Conservation (phyloP, 176 grass and related monocot genomes). For the Themeda triandra region DNA sequence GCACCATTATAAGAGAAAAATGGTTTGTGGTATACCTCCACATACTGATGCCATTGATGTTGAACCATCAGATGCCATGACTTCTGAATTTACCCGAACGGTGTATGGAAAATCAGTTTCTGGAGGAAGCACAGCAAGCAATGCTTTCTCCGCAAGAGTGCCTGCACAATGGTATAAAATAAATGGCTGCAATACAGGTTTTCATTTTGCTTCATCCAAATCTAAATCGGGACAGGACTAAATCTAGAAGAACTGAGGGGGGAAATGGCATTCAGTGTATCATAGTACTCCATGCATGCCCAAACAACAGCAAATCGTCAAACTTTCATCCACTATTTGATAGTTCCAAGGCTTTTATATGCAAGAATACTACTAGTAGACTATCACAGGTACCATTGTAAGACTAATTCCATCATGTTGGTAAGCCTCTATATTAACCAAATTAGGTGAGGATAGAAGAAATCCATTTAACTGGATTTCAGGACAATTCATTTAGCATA, state of each 20-base stretch:
- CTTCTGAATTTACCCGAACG: conserved; percentile 96
- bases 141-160: conserved; percentile 92
- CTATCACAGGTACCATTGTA: background rate
- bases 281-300: background rate
- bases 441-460: background rate
- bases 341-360: background rate
- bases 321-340: background rate
- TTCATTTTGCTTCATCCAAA: conserved; percentile 2
- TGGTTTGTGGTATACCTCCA: conserved; percentile 53
- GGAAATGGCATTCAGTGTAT: background rate
- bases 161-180: conserved; percentile 50
- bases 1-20: background rate
- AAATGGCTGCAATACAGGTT: background rate
- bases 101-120: conserved; percentile 93
- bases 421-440: background rate
- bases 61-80: conserved; percentile 96
- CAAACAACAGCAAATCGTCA: background rate
- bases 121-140: conserved; percentile 92
- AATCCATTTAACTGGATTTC: background rate
- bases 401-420: background rate
- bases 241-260: conserved; percentile 3
- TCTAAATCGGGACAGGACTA: background rate
- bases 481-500: conserved; percentile 2
- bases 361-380: background rate
- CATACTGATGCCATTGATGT: conserved; percentile 99